Percentiles rank a stretch among this genome's conserved stretches.
Conservation (phyloP, 176 grass and related monocot species). For the Aechmea fasciata region DNA sequence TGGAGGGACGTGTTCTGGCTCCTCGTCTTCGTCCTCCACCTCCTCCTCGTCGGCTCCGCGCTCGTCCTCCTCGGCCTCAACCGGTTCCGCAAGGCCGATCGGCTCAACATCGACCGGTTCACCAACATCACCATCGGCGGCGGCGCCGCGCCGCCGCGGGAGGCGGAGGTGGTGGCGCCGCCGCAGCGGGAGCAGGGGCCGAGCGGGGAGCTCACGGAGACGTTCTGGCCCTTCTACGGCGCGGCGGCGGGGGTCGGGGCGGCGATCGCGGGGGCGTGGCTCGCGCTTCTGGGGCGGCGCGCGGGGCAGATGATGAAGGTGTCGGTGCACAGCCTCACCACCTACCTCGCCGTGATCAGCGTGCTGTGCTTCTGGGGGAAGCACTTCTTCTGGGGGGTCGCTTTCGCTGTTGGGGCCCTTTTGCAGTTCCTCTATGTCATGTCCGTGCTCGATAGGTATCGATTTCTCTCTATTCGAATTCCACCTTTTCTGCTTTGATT, state of each 20-base stretch:
- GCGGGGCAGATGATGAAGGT: constrained; percentile 52
- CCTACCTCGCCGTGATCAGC: constrained; percentile 79
- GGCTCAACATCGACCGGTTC: constrained; percentile 80
- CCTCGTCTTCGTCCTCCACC: constrained; percentile 68
- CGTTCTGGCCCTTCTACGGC: constrained; percentile 94
- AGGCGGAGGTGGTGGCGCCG: constrained; percentile 1
- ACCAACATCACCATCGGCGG: constrained; percentile 39
- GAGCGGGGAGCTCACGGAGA: constrained; percentile 59
- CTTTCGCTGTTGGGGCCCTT: constrained; percentile 60
- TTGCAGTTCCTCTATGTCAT: constrained; percentile 92
- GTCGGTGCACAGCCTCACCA: constrained; percentile 76
- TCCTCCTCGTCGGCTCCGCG: constrained; percentile 53
- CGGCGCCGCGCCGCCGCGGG: constrained; percentile 17
- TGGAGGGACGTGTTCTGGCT: constrained; percentile 96
- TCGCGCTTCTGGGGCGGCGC: constrained; percentile 41
- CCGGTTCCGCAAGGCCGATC: constrained; percentile 58
- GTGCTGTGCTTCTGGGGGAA: constrained; percentile 88
- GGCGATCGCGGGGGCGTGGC: constrained; percentile 60
- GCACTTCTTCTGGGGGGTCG: constrained; percentile 88
- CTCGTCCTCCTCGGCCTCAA: constrained; percentile 69
- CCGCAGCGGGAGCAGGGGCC: constrained; percentile 14
- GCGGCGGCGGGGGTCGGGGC: constrained; percentile 49
- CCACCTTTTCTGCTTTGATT: not conserved
- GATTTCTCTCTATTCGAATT: not conserved
- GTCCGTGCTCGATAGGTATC: constrained; percentile 89